Percentiles rank a stretch among this genome's conserved stretches.
Conservation (phyloP, 495 filamentous ascomycete species). For the Neurospora tetrasperma region DNA sequence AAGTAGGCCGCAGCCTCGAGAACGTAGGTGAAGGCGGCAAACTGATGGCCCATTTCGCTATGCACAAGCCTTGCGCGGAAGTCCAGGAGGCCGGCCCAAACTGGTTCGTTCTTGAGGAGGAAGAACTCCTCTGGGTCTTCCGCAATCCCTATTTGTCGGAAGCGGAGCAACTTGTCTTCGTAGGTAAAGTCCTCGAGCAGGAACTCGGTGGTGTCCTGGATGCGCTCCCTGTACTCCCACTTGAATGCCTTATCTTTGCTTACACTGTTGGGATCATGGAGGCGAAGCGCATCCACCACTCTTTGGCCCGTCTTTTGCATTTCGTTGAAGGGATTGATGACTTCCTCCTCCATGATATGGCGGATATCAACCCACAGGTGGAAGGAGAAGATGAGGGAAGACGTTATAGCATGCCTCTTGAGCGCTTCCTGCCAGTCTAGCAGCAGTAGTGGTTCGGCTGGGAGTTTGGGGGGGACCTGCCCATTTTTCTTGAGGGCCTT, state of each 20-base stretch:
- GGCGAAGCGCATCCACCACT: constrained; percentile 2
- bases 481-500: constrained; percentile 14
- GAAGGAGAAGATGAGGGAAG: constrained; percentile 14
- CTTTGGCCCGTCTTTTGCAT: constrained; percentile 9
- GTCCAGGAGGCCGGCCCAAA: constrained; percentile 18
- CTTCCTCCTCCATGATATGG: constrained; percentile 18
- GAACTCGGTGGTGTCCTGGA: constrained; percentile 11
- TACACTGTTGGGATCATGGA: not conserved
- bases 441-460: constrained; percentile 15
- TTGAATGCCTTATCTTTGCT: constrained; percentile 7
- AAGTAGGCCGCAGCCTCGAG: constrained; percentile 13
- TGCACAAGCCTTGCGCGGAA: constrained; percentile 19
- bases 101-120: constrained; percentile 17
- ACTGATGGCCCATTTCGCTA: constrained; percentile 16
- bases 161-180: constrained; percentile 8
- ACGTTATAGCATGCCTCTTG: not conserved
- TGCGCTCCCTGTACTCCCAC: constrained; percentile 6
- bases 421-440: constrained; percentile 11
- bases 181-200: constrained; percentile 15
- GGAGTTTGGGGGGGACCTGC: constrained; percentile 3
- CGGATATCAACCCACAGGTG: constrained; percentile 22
- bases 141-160: not conserved
- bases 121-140: constrained; percentile 9
- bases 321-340: constrained; percentile 10
- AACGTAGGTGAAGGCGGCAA: constrained; percentile 6